phyloP scores from a whole-genome alignment of 176 grass and related monocot genomes.

The Urochloa ruziziensis region DNA sequence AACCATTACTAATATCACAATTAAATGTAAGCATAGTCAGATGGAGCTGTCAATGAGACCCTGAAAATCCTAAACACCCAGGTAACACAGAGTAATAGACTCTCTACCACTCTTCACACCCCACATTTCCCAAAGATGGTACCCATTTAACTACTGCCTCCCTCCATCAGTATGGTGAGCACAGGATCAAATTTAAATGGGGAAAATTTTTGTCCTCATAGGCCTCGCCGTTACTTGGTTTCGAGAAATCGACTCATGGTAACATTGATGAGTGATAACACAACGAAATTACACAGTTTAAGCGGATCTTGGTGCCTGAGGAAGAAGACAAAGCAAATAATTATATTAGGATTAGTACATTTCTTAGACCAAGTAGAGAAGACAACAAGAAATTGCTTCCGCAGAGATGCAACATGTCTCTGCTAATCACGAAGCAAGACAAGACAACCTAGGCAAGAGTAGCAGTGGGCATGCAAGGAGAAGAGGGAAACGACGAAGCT shows the following conservation, averaged over 20 bases:
- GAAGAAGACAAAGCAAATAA: background rate
- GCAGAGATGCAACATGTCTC: conserved; percentile 18
- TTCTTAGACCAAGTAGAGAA: background rate
- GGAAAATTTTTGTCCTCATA: background rate
- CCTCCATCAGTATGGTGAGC: background rate
- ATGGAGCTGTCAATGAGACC: background rate
- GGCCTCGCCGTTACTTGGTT: background rate
- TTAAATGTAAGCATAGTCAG: background rate
- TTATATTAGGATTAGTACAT: background rate
- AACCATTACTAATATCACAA: background rate
- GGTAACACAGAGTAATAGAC: background rate
- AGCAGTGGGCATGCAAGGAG: background rate
- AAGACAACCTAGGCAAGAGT: conserved; percentile 10
- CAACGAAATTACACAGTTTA: background rate
- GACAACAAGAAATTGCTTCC: conserved; percentile 15
- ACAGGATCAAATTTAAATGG: background rate
- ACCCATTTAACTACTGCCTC: background rate
- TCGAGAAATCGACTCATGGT: background rate
- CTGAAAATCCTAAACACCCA: background rate
- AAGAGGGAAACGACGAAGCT: conserved; percentile 21
- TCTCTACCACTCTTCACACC: background rate
- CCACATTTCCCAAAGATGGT: background rate
- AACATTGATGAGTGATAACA: background rate
- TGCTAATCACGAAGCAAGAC: background rate
- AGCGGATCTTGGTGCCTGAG: conserved; percentile 19